phyloP scores from a whole-genome alignment of 2,329 filamentous ascomycete species.

The Botrytis cinerea region DNA sequence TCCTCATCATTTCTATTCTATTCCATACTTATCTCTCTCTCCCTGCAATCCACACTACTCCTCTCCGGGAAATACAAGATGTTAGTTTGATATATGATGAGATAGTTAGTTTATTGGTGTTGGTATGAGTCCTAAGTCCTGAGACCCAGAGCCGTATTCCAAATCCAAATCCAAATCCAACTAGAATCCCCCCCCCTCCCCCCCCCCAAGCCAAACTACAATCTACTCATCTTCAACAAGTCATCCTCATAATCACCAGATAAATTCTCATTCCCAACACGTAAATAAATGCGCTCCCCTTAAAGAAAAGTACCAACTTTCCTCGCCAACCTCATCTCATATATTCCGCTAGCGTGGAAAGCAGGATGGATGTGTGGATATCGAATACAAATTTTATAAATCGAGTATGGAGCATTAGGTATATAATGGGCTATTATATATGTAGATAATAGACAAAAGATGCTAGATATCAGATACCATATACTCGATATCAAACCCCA shows the following conservation, averaged over 20 bases:
- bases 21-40: not conserved
- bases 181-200: too few relatives aligned
- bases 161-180: not conserved
- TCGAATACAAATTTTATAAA: not conserved
- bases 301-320: not conserved
- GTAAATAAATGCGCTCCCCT: rapidly evolving
- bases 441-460: not conserved
- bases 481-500: too few relatives aligned
- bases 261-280: not conserved
- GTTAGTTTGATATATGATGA: rapidly evolving
- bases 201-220: too few relatives aligned
- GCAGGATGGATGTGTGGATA: rapidly evolving
- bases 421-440: too few relatives aligned
- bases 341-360: not conserved
- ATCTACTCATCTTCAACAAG: too few relatives aligned
- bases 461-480: not conserved
- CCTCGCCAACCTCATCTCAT: not conserved
- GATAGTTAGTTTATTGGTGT: not conserved
- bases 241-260: too few relatives aligned
- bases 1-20: not conserved
- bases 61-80: not conserved
- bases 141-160: not conserved
- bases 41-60: too few relatives aligned
- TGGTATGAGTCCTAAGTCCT: too few relatives aligned
- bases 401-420: not conserved